Conservation (phyloP, 2,329 filamentous ascomycete genomes). For the Penicillium sp. region DNA sequence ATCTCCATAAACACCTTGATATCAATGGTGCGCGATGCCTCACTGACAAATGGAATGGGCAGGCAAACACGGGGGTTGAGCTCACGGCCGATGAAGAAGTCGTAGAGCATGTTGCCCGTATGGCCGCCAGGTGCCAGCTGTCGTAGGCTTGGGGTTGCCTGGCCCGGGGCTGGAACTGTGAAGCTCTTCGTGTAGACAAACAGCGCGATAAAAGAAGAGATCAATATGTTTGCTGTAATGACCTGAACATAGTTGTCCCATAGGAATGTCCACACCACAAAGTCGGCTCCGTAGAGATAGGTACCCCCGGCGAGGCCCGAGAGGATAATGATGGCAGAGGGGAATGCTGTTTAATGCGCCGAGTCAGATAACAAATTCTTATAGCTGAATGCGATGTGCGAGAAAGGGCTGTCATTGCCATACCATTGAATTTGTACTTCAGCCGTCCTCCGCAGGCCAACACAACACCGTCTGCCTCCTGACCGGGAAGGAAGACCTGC, state of each 20-base stretch:
- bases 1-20: slow-evolving; percentile 89
- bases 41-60: slow-evolving; percentile 69
- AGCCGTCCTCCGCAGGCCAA: slow-evolving; percentile 69
- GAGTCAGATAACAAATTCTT: not conserved
- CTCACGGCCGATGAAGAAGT: slow-evolving; percentile 96
- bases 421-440: slow-evolving; percentile 79
- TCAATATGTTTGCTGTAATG: slow-evolving; percentile 75
- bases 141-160: slow-evolving; percentile 68
- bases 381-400: not conserved
- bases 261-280: slow-evolving; percentile 88
- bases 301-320: slow-evolving; percentile 72
- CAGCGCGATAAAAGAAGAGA: slow-evolving; percentile 68
- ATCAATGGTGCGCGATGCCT: slow-evolving; percentile 63
- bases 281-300: slow-evolving; percentile 71
- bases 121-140: slow-evolving; percentile 79
- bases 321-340: slow-evolving; percentile 70
- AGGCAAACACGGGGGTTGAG: slow-evolving; percentile 76
- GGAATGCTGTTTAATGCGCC: slow-evolving; percentile 57
- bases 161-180: slow-evolving; percentile 59
- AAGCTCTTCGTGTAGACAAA: slow-evolving; percentile 84
- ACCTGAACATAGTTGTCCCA: slow-evolving; percentile 87
- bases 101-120: slow-evolving; percentile 82
- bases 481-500: slow-evolving; percentile 72
- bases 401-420: slow-evolving; percentile 12
- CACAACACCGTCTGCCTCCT: slow-evolving; percentile 66